Evolutionary conservation across 495 filamentous ascomycete species (phyloP).

Genomic region (Margaritispora aquatica): DNA sequence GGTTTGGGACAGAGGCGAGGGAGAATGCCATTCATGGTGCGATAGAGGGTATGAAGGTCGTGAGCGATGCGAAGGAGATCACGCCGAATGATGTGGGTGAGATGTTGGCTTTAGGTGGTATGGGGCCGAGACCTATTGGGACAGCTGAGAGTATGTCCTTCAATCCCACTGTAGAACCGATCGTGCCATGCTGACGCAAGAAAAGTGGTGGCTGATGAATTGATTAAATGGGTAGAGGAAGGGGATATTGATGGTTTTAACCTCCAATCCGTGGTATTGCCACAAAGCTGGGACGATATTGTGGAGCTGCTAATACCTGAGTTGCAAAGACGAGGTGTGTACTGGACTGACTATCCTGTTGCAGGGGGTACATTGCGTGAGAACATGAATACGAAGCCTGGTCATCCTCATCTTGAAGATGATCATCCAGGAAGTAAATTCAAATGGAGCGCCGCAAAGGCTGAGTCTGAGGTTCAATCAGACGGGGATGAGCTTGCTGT

Average conservation of each 20-base stretch:
- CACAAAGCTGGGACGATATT: neutral
- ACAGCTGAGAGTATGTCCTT: conserved; percentile 34
- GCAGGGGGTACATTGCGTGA: neutral
- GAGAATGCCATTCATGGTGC: neutral
- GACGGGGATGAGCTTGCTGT: neutral
- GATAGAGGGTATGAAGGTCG: neutral
- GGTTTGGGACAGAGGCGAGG: neutral
- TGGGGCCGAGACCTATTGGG: conserved; percentile 42
- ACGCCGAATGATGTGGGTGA: neutral
- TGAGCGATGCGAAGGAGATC: neutral
- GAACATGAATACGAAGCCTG: neutral
- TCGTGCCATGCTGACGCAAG: neutral
- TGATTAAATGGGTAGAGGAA: conserved; percentile 54
- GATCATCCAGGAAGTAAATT: neutral
- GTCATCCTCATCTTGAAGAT: neutral
- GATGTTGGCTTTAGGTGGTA: neutral
- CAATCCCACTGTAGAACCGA: neutral
- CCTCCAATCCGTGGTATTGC: conserved; percentile 12
- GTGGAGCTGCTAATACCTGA: neutral
- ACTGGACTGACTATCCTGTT: neutral
- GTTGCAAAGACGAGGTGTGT: neutral
- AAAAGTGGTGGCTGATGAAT: conserved; percentile 46
- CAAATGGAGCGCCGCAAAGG: neutral
- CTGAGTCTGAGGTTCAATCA: neutral
- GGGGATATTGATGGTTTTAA: conserved; percentile 63